Percentiles rank a stretch among this genome's conserved stretches.
These are phyloP conservation scores for Ustilago crameri DNA, from an alignment of 1,284 basidiomycete genomes.

Conservation along the genomic window DNA sequence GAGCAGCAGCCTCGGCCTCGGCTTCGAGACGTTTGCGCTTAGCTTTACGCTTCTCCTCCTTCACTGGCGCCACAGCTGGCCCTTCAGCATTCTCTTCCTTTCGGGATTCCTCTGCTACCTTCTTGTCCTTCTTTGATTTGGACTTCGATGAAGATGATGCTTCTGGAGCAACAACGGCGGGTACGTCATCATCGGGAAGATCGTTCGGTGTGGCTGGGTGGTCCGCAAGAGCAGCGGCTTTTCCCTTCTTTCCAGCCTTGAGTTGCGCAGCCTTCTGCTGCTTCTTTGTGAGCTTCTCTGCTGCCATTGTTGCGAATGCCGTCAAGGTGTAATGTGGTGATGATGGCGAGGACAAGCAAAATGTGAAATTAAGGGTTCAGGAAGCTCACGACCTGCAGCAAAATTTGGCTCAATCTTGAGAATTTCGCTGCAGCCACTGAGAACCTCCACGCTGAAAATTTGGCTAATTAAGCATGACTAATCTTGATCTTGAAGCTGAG, in stretches of 20 bases:
- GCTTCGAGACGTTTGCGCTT: slow-evolving; percentile 50
- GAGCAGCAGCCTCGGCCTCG: slow-evolving; percentile 32
- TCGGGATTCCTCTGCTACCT: not conserved
- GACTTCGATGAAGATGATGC: slow-evolving; percentile 10
- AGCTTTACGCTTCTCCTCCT: slow-evolving; percentile 39
- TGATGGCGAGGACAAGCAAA: not conserved
- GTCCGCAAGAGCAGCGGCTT: slow-evolving; percentile 27
- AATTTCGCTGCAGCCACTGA: no score
- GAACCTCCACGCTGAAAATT: slow-evolving; percentile 15
- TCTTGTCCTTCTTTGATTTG: slow-evolving; percentile 1
- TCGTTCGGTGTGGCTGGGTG: slow-evolving; percentile 35
- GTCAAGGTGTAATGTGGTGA: not conserved
- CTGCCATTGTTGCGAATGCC: slow-evolving; percentile 12
- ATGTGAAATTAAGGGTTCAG: slow-evolving; percentile 33
- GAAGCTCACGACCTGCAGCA: slow-evolving; percentile 7
- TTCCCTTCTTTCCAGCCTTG: slow-evolving; percentile 46
- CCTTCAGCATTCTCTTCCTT: not conserved
- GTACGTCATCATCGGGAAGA: slow-evolving; percentile 14
- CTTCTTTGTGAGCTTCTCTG: slow-evolving; percentile 55
- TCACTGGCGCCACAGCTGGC: slow-evolving; percentile 15
- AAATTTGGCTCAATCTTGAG: slow-evolving; percentile 9
- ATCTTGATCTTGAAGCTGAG: slow-evolving; percentile 4
- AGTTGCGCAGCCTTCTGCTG: slow-evolving; percentile 59
- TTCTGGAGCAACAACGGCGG: slow-evolving; percentile 4
- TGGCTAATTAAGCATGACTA: slow-evolving; percentile 33